Evolutionary conservation across 768 basidiomycete species (phyloP).

Genomic region (Mrakia gelida): DNA sequence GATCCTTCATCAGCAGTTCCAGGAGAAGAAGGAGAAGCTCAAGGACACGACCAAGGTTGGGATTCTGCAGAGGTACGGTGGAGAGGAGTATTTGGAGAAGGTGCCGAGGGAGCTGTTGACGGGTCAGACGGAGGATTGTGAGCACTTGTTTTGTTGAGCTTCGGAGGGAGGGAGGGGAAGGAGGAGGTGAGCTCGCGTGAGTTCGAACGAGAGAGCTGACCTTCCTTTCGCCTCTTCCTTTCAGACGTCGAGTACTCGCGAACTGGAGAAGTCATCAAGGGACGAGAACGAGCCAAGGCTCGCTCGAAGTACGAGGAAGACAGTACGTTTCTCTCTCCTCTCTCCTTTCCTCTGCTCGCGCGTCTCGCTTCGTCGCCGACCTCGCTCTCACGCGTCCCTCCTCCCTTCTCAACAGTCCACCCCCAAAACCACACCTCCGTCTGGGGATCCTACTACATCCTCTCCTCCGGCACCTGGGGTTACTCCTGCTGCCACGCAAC

Average conservation of each 20-base stretch:
- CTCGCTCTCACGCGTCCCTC: not conserved
- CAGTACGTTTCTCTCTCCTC: slow-evolving; percentile 54
- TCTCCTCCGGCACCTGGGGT: slow-evolving; percentile 71
- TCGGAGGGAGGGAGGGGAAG: not conserved
- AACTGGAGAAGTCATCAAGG: slow-evolving; percentile 84
- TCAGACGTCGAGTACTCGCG: slow-evolving; percentile 86
- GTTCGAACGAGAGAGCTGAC: not conserved
- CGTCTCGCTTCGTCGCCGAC: not conserved
- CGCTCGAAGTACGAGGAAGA: slow-evolving; percentile 95
- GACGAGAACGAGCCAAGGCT: slow-evolving; percentile 78
- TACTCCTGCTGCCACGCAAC: slow-evolving; percentile 90
- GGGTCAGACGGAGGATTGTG: slow-evolving; percentile 88
- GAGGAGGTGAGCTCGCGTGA: not conserved
- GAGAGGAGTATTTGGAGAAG: slow-evolving; percentile 81
- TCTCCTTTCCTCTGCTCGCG: not conserved
- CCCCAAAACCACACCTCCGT: slow-evolving; percentile 89
- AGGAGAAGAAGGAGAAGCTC: slow-evolving; percentile 83
- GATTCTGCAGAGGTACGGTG: slow-evolving; percentile 89
- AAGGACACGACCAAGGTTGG: slow-evolving; percentile 84
- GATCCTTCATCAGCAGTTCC: slow-evolving; percentile 83
- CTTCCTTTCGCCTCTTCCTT: not conserved
- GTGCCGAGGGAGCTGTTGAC: slow-evolving; percentile 88
- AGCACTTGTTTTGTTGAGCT: slow-evolving; percentile 28
- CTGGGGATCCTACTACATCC: slow-evolving; percentile 97
- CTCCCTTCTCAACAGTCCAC: slow-evolving; percentile 54